Percentiles rank a stretch among this genome's conserved stretches.
phyloP scores from a whole-genome alignment of 768 basidiomycete genomes.

The Leccinum boreale region DNA sequence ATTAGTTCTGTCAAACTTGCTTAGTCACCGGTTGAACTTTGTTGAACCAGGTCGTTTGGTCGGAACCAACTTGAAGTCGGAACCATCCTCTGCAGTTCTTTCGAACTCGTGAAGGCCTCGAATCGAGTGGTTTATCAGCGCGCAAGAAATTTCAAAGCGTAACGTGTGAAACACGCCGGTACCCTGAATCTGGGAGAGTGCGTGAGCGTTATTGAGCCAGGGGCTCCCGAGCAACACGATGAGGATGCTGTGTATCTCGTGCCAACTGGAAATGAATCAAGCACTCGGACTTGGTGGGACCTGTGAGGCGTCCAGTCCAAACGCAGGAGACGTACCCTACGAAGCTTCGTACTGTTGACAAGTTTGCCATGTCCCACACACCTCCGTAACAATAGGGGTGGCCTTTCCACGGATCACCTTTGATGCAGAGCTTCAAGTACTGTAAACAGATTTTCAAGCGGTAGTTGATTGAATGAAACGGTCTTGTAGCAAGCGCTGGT shows the following conservation, averaged over 20 bases:
- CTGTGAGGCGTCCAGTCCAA: neutral
- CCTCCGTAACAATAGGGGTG: neutral
- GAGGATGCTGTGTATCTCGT: neutral
- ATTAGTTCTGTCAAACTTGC: neutral
- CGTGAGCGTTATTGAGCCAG: neutral
- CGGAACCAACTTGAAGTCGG: no score
- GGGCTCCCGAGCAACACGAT: neutral
- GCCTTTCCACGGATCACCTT: neutral
- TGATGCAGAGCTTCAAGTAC: neutral
- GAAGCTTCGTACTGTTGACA: neutral
- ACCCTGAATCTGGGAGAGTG: no score
- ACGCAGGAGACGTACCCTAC: neutral
- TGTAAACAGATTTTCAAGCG: neutral
- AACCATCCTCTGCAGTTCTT: no score
- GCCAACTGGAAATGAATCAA: neutral
- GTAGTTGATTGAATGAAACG: neutral
- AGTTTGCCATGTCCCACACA: neutral
- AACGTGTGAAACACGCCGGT: no score
- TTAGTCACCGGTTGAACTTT: no score
- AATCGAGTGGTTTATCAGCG: no score
- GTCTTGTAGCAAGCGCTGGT: no score
- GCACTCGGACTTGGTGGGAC: neutral
- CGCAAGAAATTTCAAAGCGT: no score
- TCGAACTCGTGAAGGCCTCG: no score
- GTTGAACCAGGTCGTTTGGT: no score